Evolutionary conservation across 2,329 filamentous ascomycete species (phyloP), one percentile per base, ranked within the genome.

Genomic region (Venturia pyrina): DNA sequence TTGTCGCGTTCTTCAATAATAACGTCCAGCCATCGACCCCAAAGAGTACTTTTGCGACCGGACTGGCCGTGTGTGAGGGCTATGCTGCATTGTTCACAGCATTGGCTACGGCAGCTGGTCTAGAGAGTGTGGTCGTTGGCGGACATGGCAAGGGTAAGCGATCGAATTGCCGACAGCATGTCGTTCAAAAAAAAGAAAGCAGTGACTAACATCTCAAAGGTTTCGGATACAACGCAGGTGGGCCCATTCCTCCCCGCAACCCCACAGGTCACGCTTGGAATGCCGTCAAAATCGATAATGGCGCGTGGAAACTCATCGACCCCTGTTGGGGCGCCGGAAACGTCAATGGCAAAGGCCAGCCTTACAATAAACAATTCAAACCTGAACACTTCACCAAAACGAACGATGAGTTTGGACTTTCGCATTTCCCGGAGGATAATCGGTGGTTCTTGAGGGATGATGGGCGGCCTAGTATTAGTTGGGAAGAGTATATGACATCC

Each of bases 301-400:
- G 90, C 1, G 85, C 87, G 69, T 98, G 93, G 93, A 96, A 97
- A 76, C 83, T 98, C 1, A 78, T 98, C 62, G 95, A 99, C 72
- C 78, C 89, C 0, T 98, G 93, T 74, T 99, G 95, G 95, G 95
- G 95, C 48, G 91, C 93, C 0, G 93, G 93, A 1, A 80, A 85
- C 68, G 77, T 96, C 10, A 76, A 81, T 56, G 80, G 79, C 1
- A 67, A 75, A 72, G 80, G 79, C 19, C 77, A 82, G 32, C 75
- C 80, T 1, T 97, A 92, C 77, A 83, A 83, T 56, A 83, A 88
- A 70, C 74, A 79, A 3, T 96, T 97, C 75, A 82, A 80, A 0
- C 85, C 91, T 0, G 75, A 81, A 5, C 75, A 78, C 68, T 88
- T 88, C 72, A 83, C 80, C 34, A 82, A 83, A 74, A 75, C 80